Percentiles rank a stretch among this genome's conserved stretches.
phyloP scores from a whole-genome alignment of 208 protist species.

The Trichomonas gallinae region DNA sequence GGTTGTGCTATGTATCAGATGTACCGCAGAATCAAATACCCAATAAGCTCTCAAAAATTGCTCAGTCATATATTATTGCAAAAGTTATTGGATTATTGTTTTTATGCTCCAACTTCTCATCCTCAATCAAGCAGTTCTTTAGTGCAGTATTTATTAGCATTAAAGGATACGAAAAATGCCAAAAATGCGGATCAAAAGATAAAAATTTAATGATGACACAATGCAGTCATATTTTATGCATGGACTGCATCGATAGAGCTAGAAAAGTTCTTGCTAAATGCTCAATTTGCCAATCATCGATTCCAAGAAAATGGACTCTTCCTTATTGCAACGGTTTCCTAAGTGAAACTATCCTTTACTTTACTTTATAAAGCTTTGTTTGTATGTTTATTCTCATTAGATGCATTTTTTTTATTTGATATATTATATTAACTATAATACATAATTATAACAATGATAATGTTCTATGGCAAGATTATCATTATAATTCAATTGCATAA shows the following conservation, averaged over 20 bases:
- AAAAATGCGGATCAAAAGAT: neutral
- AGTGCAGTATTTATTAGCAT: neutral
- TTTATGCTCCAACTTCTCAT: neutral
- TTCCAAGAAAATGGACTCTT: neutral
- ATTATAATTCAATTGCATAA: too few relatives aligned
- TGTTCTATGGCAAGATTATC: too few relatives aligned
- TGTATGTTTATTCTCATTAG: too few relatives aligned
- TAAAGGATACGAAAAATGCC: neutral
- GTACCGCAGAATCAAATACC: neutral
- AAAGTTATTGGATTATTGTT: neutral
- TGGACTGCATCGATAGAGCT: neutral
- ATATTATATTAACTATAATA: too few relatives aligned
- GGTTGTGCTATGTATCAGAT: neutral
- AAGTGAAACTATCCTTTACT: neutral
- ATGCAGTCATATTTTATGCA: neutral
- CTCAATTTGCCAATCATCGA: neutral
- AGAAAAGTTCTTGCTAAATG: neutral
- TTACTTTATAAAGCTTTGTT: neutral
- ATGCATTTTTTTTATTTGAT: too few relatives aligned
- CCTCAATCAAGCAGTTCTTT: neutral
- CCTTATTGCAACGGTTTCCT: neutral
- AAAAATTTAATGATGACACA: neutral
- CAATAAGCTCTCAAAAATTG: too few relatives aligned
- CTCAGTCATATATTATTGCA: neutral
- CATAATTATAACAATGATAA: too few relatives aligned